Base-by-base conservation (phyloP, 2,329 filamentous ascomycete genomes). In the Furcasterigmium furcatum region DNA sequence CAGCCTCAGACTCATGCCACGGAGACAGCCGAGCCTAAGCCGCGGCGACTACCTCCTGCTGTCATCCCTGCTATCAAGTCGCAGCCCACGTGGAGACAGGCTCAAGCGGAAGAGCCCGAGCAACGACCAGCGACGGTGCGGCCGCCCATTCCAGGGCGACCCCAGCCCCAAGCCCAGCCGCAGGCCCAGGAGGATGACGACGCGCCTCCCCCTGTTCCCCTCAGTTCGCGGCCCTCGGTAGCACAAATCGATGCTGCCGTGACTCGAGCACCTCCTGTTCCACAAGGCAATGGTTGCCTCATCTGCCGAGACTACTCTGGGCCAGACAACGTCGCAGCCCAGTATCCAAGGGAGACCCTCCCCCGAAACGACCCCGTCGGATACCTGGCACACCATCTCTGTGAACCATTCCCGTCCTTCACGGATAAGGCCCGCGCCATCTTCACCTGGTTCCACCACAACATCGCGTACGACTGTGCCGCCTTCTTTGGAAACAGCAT, bases 401-500 rank as follows among this genome's bases (percentile, higher is more conserved):
- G 90, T 46, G 73, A 77, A 4, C 86, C 87, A 0, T 96, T 97
- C 59, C 68, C 82, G 1, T 96, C 89, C 1, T 70, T 73, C 2
- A 96, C 92, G 0, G 92, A 97, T 65, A 96, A 96, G 69, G 92
- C 94, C 3, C 80, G 94, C 22, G 90, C 84, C 3, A 88, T 99
- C 48, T 97, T 97, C 62, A 89, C 88, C 1, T 99, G 94, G 94
- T 82, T 91, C 34, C 92, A 97, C 66, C 85, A 97, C 65, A 97
- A 97, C 57, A 84, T 99, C 47, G 77, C 76, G 39, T 99, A 97
- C 62, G 89, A 97, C 61, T 82, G 83, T 0, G 76, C 80, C 21
- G 79, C 84, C 20, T 95, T 96, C 70, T 95, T 95, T 59, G 80
- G 76, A 46, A 80, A 84, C 29, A 82, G 73, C 39, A 71, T 95